These are phyloP conservation scores for Cyberlindnera mrakii DNA, from an alignment of 805 yeast genomes.

Conservation along the genomic window DNA sequence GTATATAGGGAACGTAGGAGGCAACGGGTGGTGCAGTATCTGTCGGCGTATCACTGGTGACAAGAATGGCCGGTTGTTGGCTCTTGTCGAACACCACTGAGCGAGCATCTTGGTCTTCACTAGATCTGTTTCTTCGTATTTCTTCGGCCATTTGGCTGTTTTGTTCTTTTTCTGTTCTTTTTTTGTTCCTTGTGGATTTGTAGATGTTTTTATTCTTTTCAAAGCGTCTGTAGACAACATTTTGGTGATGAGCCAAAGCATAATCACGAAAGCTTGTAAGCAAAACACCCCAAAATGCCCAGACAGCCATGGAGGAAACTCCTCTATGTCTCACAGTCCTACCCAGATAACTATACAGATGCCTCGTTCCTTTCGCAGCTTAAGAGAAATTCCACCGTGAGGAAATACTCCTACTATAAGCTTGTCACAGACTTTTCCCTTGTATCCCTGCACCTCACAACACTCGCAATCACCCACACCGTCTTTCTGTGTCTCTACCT, in stretches of 20 bases:
- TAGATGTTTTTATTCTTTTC: background rate
- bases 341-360: conserved; percentile 90
- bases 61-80: background rate
- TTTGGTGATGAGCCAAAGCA: too few relatives aligned
- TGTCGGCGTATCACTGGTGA: background rate
- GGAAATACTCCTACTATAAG: conserved; percentile 54
- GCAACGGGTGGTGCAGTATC: background rate
- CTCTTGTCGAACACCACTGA: background rate
- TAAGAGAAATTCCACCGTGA: conserved; percentile 69
- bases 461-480: conserved; percentile 55
- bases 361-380: conserved; percentile 73
- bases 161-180: background rate
- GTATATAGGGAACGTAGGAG: background rate
- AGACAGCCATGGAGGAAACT: conserved; percentile 66
- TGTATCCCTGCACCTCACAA: conserved; percentile 59
- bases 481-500: conserved; percentile 60
- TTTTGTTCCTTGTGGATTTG: background rate
- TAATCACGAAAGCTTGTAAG: too few relatives aligned
- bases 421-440: conserved; percentile 68
- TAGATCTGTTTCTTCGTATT: background rate
- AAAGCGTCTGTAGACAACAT: too few relatives aligned
- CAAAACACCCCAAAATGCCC: background rate
- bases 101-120: background rate
- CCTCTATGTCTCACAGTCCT: conserved; percentile 78
- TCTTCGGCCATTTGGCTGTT: background rate